These are phyloP conservation scores for Petunia secreta DNA, from an alignment of 257 asterid genomes.

Conservation along the genomic window DNA sequence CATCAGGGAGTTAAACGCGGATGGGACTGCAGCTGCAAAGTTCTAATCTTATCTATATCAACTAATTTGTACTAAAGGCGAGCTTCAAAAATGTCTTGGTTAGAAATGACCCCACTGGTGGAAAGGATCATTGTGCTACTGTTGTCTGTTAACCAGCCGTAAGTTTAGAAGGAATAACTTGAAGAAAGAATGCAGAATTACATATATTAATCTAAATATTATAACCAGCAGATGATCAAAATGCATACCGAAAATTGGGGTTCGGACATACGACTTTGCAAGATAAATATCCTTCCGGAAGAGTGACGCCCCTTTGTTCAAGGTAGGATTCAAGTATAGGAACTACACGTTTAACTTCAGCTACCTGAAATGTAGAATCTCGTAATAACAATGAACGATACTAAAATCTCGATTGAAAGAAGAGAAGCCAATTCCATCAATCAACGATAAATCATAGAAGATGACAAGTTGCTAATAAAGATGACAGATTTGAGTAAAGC, in stretches of 20 bases:
- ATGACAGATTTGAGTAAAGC: not conserved
- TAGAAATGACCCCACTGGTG: not conserved
- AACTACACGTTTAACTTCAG: constrained; percentile 63
- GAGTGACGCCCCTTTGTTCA: constrained; percentile 80
- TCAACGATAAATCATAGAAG: constrained; percentile 9
- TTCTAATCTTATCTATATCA: too few relatives aligned
- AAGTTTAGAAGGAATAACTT: not conserved
- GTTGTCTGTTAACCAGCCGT: not conserved
- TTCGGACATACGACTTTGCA: constrained; percentile 87
- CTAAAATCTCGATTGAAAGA: constrained; percentile 6
- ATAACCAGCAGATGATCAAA: constrained; percentile 4
- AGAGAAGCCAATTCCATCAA: constrained; percentile 18
- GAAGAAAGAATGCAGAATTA: not conserved
- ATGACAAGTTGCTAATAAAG: not conserved
- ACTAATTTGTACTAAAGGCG: not conserved
- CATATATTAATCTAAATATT: too few relatives aligned
- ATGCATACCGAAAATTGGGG: constrained; percentile 70
- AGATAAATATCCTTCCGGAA: constrained; percentile 81
- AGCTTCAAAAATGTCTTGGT: not conserved
- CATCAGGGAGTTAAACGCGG: too few relatives aligned
- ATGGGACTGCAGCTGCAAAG: too few relatives aligned
- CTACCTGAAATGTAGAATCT: constrained; percentile 55
- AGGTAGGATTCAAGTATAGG: constrained; percentile 83
- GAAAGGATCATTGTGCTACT: not conserved
- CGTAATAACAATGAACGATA: constrained; percentile 5